Percentiles rank a stretch among this genome's conserved stretches.
Evolutionary conservation across 345 rosid genomes (phyloP).

Genomic region (Citrus mangshanensis): DNA sequence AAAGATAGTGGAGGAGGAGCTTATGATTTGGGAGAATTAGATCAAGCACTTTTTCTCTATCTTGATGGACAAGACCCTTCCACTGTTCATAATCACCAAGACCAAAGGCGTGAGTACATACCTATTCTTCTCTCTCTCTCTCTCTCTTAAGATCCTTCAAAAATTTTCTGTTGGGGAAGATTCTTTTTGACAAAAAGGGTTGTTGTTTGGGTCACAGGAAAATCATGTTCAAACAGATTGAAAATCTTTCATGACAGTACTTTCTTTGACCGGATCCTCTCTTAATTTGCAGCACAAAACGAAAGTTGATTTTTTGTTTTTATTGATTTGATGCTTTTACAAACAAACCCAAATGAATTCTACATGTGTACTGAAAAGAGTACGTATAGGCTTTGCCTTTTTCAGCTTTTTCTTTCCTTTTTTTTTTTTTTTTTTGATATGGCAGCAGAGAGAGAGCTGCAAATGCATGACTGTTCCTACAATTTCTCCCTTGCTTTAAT

Average conservation of each 20-base stretch:
- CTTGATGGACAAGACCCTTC: slow-evolving; percentile 82
- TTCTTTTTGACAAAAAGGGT: slow-evolving; percentile 23
- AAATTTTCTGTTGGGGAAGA: slow-evolving; percentile 7
- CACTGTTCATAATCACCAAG: slow-evolving; percentile 32
- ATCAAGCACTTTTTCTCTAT: slow-evolving; percentile 92
- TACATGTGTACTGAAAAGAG: slow-evolving; percentile 18
- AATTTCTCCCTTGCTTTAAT: slow-evolving; percentile 1
- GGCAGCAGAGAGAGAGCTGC: slow-evolving; percentile 2
- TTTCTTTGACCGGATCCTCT: slow-evolving; percentile 72
- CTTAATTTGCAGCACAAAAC: slow-evolving; percentile 27
- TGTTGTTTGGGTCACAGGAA: slow-evolving; percentile 47
- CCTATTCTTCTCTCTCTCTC: not conserved
- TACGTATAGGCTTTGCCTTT: slow-evolving; percentile 19
- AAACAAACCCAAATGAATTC: not conserved
- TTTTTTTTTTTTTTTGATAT: slow-evolving; percentile 22
- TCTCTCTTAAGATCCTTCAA: not conserved
- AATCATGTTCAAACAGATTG: slow-evolving; percentile 50
- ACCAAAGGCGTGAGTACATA: slow-evolving; percentile 62
- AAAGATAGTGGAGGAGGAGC: slow-evolving; percentile 38
- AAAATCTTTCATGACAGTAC: slow-evolving; percentile 44
- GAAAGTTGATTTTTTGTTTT: not conserved
- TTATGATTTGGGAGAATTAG: slow-evolving; percentile 87
- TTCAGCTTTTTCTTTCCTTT: slow-evolving; percentile 25
- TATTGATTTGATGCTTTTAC: not conserved
- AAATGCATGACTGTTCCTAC: slow-evolving; percentile 29